Evolutionary conservation across 495 filamentous ascomycete species (phyloP), one percentile per base, ranked within the genome.

Genomic region (Apiosordaria backusii): DNA sequence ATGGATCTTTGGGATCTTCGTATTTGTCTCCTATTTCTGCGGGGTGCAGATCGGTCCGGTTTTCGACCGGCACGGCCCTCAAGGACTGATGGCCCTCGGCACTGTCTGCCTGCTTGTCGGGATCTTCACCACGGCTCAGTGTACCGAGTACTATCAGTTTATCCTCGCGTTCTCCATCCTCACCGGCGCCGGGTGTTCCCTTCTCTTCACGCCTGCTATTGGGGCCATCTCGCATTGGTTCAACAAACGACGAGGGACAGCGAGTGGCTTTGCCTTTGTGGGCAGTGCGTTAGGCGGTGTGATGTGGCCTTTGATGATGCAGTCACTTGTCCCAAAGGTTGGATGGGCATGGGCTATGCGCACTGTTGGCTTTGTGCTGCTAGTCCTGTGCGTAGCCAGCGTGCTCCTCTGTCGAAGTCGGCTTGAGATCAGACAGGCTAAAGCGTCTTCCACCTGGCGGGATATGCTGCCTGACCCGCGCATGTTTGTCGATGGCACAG

Each of bases 101-200:
- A 55, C 52, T 13, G 22, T 55, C 52, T 55, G 52, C 18, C n/a
- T 55, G n/a, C n/a, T 23, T 7, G 52, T 55, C 52, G 52, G 52
- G 16, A 55, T 55, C 19, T 55, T 55, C n/a, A 55, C 52, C 52
- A 55, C 52, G 9, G 52, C 52, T 5, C n/a, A 55, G 22, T 55
- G 52, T n/a, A 55, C 52, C n/a, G n/a, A 55, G 52, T 55, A 55
- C n/a, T 55, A 55, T n/a, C 52, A 55, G 52, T 55, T 55, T 13
- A 55, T 23, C 52, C 52, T 55, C 5, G 52, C 52, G 16, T 55
- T 55, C 10, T 55, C 52, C 18, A 55, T 55, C 52, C 52, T 55
- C 19, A 55, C 52, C n/a, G 52, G 52, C n/a, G 5, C 22, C 5
- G 52, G 52, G 52, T 55, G 52, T 55, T 55, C 52, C 52, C 52